A percentile compares a stretch with the other conserved stretches of the same genome.
These are phyloP conservation scores for Omphalotus guepiniiformis DNA, from an alignment of 768 basidiomycete genomes.

Conservation along the genomic window DNA sequence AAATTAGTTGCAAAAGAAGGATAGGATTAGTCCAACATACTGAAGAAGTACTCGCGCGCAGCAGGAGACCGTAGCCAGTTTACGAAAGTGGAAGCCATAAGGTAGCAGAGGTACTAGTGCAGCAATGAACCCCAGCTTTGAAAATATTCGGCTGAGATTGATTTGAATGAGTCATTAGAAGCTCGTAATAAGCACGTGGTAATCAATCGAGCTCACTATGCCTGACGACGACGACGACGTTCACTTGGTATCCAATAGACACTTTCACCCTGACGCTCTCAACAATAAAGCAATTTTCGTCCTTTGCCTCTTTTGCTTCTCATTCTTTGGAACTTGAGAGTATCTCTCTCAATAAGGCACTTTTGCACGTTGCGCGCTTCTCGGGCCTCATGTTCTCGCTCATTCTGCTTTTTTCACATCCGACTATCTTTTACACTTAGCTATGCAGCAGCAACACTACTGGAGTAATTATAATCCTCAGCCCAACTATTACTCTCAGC, in stretches of 20 bases:
- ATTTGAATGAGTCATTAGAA: too few species aligned
- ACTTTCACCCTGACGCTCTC: neutral
- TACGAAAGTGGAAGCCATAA: constrained; percentile 82
- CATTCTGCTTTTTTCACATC: constrained; percentile 8
- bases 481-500: neutral
- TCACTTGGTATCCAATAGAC: too few species aligned
- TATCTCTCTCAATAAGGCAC: constrained; percentile 31
- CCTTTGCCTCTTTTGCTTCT: too few species aligned
- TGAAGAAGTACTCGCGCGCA: constrained; percentile 92
- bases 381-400: constrained; percentile 17
- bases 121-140: too few species aligned
- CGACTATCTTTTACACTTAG: neutral
- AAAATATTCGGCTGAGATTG: too few species aligned
- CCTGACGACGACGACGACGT: neutral
- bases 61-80: constrained; percentile 91
- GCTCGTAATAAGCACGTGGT: neutral
- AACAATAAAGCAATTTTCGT: neutral
- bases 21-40: constrained; percentile 42
- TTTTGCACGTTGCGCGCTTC: constrained; percentile 19
- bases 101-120: constrained; percentile 20
- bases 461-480: neutral
- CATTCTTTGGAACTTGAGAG: neutral
- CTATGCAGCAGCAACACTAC: constrained; percentile 4
- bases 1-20: constrained; percentile 5
- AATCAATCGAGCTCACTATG: neutral